Conservation (phyloP, 306 rosid genomes). For the Styphnolobium japonicum region DNA sequence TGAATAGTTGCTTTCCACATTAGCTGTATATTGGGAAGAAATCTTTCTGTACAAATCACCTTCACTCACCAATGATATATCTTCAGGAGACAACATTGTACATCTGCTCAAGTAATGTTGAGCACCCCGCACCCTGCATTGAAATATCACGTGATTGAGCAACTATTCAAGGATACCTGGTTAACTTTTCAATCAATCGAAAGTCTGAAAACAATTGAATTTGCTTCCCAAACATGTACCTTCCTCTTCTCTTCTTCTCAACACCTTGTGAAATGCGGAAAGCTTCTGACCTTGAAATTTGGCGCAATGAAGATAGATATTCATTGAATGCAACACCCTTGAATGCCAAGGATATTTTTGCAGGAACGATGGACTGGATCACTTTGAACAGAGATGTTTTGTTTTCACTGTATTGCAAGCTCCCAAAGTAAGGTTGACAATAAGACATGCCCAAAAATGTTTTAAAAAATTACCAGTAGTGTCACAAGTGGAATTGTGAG, state of each 20-base stretch:
- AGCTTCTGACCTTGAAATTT: constrained; percentile 72
- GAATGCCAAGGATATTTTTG: constrained; percentile 45
- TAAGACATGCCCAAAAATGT: background rate
- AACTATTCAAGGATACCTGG: constrained; percentile 1
- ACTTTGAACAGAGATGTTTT: constrained; percentile 38
- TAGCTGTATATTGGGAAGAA: constrained; percentile 22
- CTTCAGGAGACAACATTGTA: constrained; percentile 54
- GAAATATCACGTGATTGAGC: constrained; percentile 31
- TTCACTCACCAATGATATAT: constrained; percentile 55
- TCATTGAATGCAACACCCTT: constrained; percentile 60
- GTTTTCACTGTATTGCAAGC: constrained; percentile 52
- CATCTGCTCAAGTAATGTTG: constrained; percentile 80
- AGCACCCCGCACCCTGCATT: constrained; percentile 60
- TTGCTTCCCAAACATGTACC: constrained; percentile 43
- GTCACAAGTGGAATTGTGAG: background rate
- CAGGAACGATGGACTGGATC: constrained; percentile 57
- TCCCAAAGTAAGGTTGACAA: constrained; percentile 22
- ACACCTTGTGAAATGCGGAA: constrained; percentile 51
- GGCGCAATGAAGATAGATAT: constrained; percentile 67
- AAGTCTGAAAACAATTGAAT: constrained; percentile 11
- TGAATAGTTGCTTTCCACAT: constrained; percentile 16
- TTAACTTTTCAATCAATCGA: background rate
- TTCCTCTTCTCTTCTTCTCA: constrained; percentile 53
- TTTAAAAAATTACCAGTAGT: background rate
- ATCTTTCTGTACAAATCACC: constrained; percentile 32